phyloP scores from a whole-genome alignment of 768 basidiomycete genomes.

The Panus rudis region DNA sequence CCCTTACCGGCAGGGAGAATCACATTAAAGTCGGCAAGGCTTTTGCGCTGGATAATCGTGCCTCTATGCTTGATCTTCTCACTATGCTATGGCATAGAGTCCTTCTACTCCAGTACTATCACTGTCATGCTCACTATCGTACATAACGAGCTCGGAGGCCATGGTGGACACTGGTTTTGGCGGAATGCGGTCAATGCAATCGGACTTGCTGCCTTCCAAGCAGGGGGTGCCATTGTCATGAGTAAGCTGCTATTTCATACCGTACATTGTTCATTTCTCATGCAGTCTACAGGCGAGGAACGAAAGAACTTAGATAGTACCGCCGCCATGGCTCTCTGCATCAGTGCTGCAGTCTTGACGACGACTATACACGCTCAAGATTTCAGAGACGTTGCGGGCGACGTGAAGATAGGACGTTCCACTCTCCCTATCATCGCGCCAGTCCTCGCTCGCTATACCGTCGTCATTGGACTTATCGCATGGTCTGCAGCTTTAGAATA shows the following conservation, averaged over 20 bases:
- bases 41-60: slow-evolving; percentile 28
- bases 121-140: slow-evolving; percentile 18
- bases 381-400: slow-evolving; percentile 40
- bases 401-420: slow-evolving; percentile 28
- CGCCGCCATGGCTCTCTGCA: slow-evolving; percentile 24
- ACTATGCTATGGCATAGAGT: slow-evolving; percentile 1
- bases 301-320: slow-evolving; percentile 18
- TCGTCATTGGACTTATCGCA: slow-evolving; percentile 26
- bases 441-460: slow-evolving; percentile 21
- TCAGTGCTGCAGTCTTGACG: slow-evolving; percentile 33
- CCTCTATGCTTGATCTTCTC: slow-evolving; percentile 20
- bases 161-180: slow-evolving; percentile 17
- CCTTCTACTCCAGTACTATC: slow-evolving; percentile 14
- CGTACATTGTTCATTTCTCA: slow-evolving; percentile 3
- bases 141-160: slow-evolving; percentile 25
- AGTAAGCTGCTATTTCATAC: slow-evolving; percentile 2
- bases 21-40: slow-evolving; percentile 12
- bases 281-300: background rate
- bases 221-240: slow-evolving; percentile 26
- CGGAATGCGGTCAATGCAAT: slow-evolving; percentile 27
- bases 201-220: slow-evolving; percentile 28
- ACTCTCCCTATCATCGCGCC: slow-evolving; percentile 42
- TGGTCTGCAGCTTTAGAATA: slow-evolving; percentile 31
- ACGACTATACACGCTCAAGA: slow-evolving; percentile 46
- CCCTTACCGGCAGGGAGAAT: slow-evolving; percentile 32